Conservation (phyloP, 2,329 filamentous ascomycete species). For the Fusarium incarnatum region DNA sequence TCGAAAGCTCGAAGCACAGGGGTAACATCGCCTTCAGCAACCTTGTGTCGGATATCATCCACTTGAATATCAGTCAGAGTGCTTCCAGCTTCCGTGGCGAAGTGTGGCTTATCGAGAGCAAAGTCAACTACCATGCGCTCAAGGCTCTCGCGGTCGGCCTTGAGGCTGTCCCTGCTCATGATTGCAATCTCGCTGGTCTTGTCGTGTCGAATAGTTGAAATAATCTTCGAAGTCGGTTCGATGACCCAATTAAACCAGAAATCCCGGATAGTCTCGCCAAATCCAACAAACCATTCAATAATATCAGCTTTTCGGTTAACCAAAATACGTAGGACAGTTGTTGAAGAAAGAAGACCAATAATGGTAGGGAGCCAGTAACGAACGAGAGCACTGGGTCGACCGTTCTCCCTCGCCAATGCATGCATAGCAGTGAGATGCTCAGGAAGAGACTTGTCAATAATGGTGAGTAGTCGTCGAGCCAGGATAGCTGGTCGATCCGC, state of each 20-base stretch:
- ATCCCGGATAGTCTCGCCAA: constrained; percentile 83
- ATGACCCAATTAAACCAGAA: constrained; percentile 98
- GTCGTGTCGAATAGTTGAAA: constrained; percentile 94
- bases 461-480: constrained; percentile 72
- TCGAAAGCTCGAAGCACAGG: constrained; percentile 93
- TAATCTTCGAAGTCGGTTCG: constrained; percentile 82
- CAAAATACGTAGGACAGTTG: constrained; percentile 84
- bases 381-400: constrained; percentile 78
- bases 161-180: constrained; percentile 92
- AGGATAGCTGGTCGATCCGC: constrained; percentile 68
- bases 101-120: constrained; percentile 81
- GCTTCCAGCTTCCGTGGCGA: constrained; percentile 59
- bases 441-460: constrained; percentile 77
- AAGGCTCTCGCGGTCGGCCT: constrained; percentile 88
- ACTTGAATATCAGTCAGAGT: constrained; percentile 76
- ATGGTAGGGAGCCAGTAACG: constrained; percentile 90
- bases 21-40: constrained; percentile 92
- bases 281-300: constrained; percentile 79
- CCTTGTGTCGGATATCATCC: constrained; percentile 78
- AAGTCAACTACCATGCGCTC: constrained; percentile 99
- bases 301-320: constrained; percentile 82
- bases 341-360: constrained; percentile 81
- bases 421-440: constrained; percentile 70
- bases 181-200: constrained; percentile 93
- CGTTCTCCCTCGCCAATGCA: constrained; percentile 70